These are phyloP conservation scores for Colletotrichum trifolii DNA, from an alignment of 2,329 filamentous ascomycete species.

Conservation along the genomic window DNA sequence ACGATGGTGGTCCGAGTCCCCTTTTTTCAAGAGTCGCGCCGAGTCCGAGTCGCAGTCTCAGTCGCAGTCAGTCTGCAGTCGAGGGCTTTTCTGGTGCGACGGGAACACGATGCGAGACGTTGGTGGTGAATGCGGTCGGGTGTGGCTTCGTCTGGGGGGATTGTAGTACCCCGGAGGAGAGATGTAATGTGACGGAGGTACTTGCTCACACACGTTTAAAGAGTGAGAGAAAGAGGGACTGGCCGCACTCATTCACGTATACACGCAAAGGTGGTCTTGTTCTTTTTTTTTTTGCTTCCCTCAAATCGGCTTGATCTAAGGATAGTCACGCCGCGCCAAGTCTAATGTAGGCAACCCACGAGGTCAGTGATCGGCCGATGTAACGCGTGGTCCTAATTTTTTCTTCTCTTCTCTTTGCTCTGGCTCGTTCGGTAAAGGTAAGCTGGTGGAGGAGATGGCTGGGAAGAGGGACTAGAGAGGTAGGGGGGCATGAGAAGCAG, in stretches of 20 bases:
- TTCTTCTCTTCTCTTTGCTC: no score
- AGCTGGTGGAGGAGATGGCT: conserved; percentile 3
- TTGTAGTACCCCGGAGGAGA: conserved; percentile 4
- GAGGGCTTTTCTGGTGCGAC: background rate
- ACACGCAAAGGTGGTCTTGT: background rate
- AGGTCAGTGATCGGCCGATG: conserved; percentile 34
- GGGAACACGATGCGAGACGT: conserved; percentile 6
- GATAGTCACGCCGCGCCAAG: conserved; percentile 31
- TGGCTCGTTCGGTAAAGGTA: background rate
- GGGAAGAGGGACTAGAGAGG: background rate
- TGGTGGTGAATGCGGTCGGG: conserved; percentile 2
- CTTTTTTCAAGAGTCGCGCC: background rate
- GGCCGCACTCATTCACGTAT: background rate
- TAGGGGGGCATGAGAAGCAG: no score
- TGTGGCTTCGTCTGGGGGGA: conserved; percentile 10
- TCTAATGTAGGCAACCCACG: conserved; percentile 30
- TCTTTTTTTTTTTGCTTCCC: background rate
- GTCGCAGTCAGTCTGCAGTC: background rate
- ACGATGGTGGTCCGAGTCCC: conserved; percentile 28
- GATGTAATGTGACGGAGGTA: background rate
- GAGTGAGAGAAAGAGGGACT: no score
- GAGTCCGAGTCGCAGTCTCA: no score
- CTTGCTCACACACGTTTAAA: no score
- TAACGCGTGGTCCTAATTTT: conserved; percentile 14
- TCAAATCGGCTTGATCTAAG: conserved; percentile 15